These are phyloP conservation scores for Ailanthus altissimus DNA, from an alignment of 345 rosid genomes.

Conservation along the genomic window DNA sequence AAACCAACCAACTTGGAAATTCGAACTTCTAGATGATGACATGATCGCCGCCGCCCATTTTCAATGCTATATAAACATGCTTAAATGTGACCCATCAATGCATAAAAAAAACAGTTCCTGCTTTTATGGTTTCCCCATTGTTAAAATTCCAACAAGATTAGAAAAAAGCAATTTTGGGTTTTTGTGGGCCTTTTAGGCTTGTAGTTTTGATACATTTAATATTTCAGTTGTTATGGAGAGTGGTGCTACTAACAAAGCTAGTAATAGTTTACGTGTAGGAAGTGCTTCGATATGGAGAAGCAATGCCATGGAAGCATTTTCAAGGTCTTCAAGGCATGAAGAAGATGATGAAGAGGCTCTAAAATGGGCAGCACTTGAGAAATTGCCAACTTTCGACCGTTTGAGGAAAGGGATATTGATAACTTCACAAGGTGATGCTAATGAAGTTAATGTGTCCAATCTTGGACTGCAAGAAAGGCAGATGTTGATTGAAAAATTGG, in stretches of 20 bases:
- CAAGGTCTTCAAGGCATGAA: slow-evolving; percentile 36
- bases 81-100: not conserved
- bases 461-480: slow-evolving; percentile 44
- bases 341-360: slow-evolving; percentile 61
- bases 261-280: slow-evolving; percentile 24
- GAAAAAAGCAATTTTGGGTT: not conserved
- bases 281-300: slow-evolving; percentile 31
- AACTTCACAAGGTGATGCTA: slow-evolving; percentile 9
- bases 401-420: slow-evolving; percentile 42
- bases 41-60: not conserved
- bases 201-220: not conserved
- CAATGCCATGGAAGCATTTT: slow-evolving; percentile 26
- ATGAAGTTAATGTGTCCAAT: slow-evolving; percentile 39
- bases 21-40: not conserved
- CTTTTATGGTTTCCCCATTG: not conserved
- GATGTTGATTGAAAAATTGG: slow-evolving; percentile 37
- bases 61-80: not conserved
- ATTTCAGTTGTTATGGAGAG: slow-evolving; percentile 18
- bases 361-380: slow-evolving; percentile 63
- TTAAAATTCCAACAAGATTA: not conserved
- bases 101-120: not conserved
- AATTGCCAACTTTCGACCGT: slow-evolving; percentile 48
- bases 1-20: not conserved
- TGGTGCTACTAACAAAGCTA: slow-evolving; percentile 21
- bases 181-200: not conserved